These are phyloP conservation scores for Rusavskia elegans DNA, from an alignment of 495 filamentous ascomycete genomes.

Conservation along the genomic window DNA sequence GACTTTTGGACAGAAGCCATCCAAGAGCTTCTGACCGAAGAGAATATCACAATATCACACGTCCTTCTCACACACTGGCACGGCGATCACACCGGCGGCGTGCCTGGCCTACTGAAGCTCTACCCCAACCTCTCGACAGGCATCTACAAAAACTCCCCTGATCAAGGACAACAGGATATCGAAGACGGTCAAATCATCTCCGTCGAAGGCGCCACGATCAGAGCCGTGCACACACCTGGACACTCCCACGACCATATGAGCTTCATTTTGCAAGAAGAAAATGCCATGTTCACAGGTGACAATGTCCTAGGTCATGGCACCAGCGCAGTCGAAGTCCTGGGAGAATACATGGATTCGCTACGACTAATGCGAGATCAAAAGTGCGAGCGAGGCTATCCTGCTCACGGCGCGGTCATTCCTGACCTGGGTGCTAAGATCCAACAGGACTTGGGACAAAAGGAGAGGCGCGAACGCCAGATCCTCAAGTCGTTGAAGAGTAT, in stretches of 20 bases:
- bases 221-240: conserved; percentile 24
- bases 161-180: conserved; percentile 27
- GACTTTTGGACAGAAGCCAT: neutral
- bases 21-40: conserved; percentile 29
- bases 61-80: conserved; percentile 74
- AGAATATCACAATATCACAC: conserved; percentile 35
- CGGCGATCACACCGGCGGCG: conserved; percentile 59
- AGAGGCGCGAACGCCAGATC: conserved; percentile 21
- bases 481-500: conserved; percentile 13
- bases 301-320: conserved; percentile 36
- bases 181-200: conserved; percentile 23
- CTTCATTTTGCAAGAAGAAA: conserved; percentile 37
- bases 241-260: conserved; percentile 33
- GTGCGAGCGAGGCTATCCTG: conserved; percentile 24
- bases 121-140: conserved; percentile 26
- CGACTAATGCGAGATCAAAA: conserved; percentile 16
- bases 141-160: conserved; percentile 31
- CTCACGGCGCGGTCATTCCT: conserved; percentile 23
- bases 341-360: conserved; percentile 22
- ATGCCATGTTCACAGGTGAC: conserved; percentile 76
- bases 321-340: conserved; percentile 23
- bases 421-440: conserved; percentile 20
- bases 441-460: conserved; percentile 19
- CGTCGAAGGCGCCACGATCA: conserved; percentile 25
- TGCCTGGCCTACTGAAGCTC: conserved; percentile 39